phyloP scores from a whole-genome alignment of 139 green algal species.

The Astrephomene gubernaculifera region DNA sequence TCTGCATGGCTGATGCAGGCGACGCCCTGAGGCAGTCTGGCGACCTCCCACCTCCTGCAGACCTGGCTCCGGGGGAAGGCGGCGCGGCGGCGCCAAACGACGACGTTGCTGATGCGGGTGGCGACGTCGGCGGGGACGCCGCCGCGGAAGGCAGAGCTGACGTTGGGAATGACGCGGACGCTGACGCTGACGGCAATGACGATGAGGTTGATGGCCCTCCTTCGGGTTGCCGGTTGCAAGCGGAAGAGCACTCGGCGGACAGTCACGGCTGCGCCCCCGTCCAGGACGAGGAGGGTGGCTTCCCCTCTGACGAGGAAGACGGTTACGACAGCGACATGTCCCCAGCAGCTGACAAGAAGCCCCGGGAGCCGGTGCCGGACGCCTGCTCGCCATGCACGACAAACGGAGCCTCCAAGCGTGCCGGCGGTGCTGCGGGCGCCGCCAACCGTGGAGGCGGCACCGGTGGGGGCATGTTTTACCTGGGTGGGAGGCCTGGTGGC shows the following conservation, averaged over 20 bases:
- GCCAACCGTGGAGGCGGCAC: too few species aligned
- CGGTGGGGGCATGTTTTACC: too few species aligned
- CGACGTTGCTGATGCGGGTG: not conserved
- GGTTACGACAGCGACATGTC: not conserved
- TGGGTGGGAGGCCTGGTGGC: too few species aligned
- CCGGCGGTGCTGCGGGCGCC: not conserved
- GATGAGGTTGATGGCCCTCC: not conserved
- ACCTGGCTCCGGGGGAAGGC: too few species aligned
- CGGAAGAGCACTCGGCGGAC: constrained; percentile 8
- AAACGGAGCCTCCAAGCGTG: not conserved
- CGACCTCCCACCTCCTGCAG: too few species aligned
- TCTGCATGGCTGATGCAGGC: not conserved
- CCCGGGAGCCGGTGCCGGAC: not conserved
- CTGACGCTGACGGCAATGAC: not conserved
- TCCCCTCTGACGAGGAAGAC: not conserved
- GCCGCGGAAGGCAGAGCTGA: not conserved
- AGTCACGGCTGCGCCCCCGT: not conserved
- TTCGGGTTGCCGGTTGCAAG: not conserved
- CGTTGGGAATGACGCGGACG: not conserved
- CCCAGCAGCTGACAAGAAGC: not conserved
- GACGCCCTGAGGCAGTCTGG: not conserved
- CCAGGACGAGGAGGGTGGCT: not conserved
- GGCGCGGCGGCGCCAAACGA: not conserved
- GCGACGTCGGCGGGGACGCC: not conserved
- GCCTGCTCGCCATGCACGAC: constrained; percentile 9